Conservation (phyloP, 805 yeast species). For the Cyberlindnera saturnus region DNA sequence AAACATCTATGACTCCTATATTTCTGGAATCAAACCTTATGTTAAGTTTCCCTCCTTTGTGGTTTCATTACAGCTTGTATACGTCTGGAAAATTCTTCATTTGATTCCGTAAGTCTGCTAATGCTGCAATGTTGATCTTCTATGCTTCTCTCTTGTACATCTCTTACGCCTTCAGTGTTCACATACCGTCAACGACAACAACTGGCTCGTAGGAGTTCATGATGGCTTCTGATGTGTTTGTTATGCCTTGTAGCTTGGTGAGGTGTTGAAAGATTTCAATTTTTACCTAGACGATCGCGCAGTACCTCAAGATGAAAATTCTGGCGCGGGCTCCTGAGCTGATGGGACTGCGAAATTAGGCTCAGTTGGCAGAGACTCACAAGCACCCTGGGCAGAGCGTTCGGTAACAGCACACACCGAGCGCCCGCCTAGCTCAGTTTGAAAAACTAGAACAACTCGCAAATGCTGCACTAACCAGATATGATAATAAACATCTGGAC, state of each 20-base stretch:
- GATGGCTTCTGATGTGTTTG: conserved; percentile 15
- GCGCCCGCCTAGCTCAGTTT: too few species aligned
- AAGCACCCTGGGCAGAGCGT: too few species aligned
- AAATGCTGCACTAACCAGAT: too few species aligned
- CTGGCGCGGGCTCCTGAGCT: not conserved
- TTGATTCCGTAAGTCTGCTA: not conserved
- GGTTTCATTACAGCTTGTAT: not conserved
- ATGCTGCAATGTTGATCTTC: not conserved
- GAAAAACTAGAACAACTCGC: too few species aligned
- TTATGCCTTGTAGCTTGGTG: not conserved
- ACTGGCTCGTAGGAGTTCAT: conserved; percentile 82
- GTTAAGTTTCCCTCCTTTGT: not conserved
- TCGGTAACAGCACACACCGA: too few species aligned
- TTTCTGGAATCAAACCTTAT: not conserved
- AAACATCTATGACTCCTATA: not conserved
- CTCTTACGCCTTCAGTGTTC: not conserved
- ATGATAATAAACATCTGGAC: too few species aligned
- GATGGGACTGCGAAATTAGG: conserved; percentile 2
- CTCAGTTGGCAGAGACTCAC: not conserved
- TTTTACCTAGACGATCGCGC: conserved; percentile 3
- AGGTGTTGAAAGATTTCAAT: conserved; percentile 14
- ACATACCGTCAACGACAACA: conserved; percentile 94
- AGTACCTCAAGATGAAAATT: not conserved
- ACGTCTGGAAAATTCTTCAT: conserved; percentile 1
- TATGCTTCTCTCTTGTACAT: not conserved